These are phyloP conservation scores for Pythium brachiatum DNA, from an alignment of 352 stramenopile species.

Conservation along the genomic window DNA sequence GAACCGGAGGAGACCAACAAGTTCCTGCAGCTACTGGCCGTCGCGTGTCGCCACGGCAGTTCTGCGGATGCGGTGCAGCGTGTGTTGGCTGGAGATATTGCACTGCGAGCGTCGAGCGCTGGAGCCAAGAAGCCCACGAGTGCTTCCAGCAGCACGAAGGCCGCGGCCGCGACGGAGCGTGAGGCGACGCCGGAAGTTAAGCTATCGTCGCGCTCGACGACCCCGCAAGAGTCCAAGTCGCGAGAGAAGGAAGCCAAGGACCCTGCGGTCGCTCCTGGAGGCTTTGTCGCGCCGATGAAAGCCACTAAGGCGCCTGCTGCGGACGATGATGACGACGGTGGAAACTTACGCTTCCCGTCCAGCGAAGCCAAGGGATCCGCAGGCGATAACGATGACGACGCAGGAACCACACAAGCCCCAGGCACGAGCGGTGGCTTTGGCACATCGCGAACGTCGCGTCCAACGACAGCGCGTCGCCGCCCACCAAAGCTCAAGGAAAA, in stretches of 20 bases:
- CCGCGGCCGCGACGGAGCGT: conserved; percentile 25
- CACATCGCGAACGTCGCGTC: conserved; percentile 68
- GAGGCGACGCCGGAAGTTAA: conserved; percentile 55
- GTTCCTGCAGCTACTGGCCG: conserved; percentile 88
- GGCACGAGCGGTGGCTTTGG: conserved; percentile 50
- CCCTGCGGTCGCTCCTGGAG: conserved; percentile 29
- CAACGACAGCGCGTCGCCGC: conserved; percentile 80
- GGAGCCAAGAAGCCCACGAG: conserved; percentile 33
- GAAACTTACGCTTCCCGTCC: conserved; percentile 43
- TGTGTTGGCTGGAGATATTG: conserved; percentile 60
- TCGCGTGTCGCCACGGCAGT: conserved; percentile 68
- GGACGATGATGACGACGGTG: conserved; percentile 55
- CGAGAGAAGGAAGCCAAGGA: conserved; percentile 45
- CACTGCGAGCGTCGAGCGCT: conserved; percentile 31
- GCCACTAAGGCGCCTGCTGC: conserved; percentile 31
- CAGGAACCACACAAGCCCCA: conserved; percentile 24
- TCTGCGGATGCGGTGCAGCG: conserved; percentile 66
- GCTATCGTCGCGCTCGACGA: conserved; percentile 51
- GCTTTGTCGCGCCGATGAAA: conserved; percentile 59
- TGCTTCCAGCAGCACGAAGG: conserved; percentile 19
- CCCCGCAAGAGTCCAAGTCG: conserved; percentile 52
- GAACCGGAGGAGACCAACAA: conserved; percentile 94
- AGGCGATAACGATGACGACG: conserved; percentile 32
- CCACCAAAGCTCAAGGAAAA: conserved; percentile 89
- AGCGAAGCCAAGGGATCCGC: conserved; percentile 35